Conservation (phyloP, 306 rosid species). For the Dalbergia cultrata region DNA sequence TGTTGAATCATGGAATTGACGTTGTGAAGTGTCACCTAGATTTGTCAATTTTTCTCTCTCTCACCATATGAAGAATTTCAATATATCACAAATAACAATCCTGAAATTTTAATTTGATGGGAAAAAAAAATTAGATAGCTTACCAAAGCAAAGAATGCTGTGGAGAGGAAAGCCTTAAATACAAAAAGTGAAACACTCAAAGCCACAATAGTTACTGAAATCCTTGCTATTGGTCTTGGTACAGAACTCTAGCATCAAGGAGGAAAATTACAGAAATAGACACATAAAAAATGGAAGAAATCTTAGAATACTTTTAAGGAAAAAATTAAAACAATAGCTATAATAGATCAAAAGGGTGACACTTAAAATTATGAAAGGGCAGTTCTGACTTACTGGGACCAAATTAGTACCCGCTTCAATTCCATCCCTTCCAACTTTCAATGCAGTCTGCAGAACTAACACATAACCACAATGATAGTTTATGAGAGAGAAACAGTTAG, state of each 20-base stretch:
- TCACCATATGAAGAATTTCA: slow-evolving; percentile 7
- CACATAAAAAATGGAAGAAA: slow-evolving; percentile 6
- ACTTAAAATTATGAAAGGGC: slow-evolving; percentile 31
- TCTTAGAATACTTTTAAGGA: slow-evolving; percentile 18
- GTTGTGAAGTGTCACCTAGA: background rate
- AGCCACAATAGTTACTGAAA: slow-evolving; percentile 66
- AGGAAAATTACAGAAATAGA: slow-evolving; percentile 30
- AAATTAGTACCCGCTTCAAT: slow-evolving; percentile 68
- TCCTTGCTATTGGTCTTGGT: slow-evolving; percentile 61
- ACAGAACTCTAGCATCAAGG: slow-evolving; percentile 43
- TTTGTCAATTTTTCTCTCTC: background rate
- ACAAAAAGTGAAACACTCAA: slow-evolving; percentile 65
- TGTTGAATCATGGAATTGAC: slow-evolving; percentile 2
- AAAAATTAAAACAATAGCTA: slow-evolving; percentile 1
- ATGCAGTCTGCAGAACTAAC: slow-evolving; percentile 76
- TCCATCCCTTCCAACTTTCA: slow-evolving; percentile 86
- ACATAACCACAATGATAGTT: slow-evolving; percentile 31
- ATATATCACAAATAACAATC: slow-evolving; percentile 20
- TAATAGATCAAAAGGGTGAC: slow-evolving; percentile 22
- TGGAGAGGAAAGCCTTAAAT: slow-evolving; percentile 63
- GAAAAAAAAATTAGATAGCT: slow-evolving; percentile 26
- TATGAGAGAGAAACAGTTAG: slow-evolving; percentile 19
- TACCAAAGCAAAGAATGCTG: slow-evolving; percentile 55
- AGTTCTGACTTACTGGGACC: slow-evolving; percentile 56
- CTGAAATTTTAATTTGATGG: slow-evolving; percentile 22